Conservation (phyloP, 208 protist species). For the Acanthamoeba culbertsoni region DNA sequence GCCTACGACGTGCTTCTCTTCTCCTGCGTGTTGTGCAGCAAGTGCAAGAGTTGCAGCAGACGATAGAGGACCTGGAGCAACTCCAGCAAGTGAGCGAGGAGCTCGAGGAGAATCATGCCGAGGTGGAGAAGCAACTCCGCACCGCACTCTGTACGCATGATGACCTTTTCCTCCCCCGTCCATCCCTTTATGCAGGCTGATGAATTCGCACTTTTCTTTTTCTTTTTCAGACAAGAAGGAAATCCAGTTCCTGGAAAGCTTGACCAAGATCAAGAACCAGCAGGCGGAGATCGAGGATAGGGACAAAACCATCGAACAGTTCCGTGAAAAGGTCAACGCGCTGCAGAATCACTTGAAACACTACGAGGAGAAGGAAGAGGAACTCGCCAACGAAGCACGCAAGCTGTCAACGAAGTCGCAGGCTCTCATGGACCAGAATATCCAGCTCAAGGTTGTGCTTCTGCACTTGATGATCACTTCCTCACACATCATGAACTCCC, state of each 20-base stretch:
- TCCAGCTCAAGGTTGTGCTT: constrained; percentile 32
- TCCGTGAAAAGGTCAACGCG: constrained; percentile 58
- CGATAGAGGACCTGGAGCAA: constrained; percentile 53
- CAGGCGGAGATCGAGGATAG: constrained; percentile 52
- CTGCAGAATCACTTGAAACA: constrained; percentile 34
- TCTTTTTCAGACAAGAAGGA: constrained; percentile 42
- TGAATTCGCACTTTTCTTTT: background rate
- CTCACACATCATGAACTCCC: background rate
- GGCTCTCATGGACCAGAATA: constrained; percentile 53
- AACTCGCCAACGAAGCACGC: constrained; percentile 22
- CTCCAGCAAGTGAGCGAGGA: constrained; percentile 59
- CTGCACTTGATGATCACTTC: background rate
- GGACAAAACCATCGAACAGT: constrained; percentile 60
- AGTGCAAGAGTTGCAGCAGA: constrained; percentile 33
- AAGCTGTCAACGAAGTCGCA: constrained; percentile 53
- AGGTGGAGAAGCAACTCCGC: constrained; percentile 54
- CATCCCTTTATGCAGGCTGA: background rate
- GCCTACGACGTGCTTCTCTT: background rate
- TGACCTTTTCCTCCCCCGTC: background rate
- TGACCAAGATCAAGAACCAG: constrained; percentile 55
- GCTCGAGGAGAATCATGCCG: constrained; percentile 54
- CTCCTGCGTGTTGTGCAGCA: background rate
- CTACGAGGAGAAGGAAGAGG: constrained; percentile 55
- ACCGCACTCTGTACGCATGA: constrained; percentile 14
- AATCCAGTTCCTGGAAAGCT: constrained; percentile 34